A percentile compares a stretch with the other conserved stretches of the same genome.
These are phyloP conservation scores for Fusarium sp. DNA, from an alignment of 2,329 filamentous ascomycete genomes.

Conservation along the genomic window DNA sequence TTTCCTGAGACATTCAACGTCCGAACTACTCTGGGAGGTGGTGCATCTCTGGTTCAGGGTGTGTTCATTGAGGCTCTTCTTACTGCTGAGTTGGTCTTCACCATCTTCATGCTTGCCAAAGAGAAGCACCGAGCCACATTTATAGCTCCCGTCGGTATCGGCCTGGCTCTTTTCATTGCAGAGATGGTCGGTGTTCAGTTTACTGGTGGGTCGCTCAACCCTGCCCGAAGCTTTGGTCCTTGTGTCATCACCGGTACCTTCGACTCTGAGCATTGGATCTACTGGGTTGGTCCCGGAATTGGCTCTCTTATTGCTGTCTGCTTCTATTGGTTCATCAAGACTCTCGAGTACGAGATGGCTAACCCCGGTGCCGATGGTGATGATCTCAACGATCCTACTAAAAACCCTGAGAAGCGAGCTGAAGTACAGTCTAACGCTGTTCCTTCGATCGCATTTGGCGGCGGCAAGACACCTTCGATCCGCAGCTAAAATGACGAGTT, in stretches of 20 bases:
- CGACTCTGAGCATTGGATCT: slow-evolving; percentile 58
- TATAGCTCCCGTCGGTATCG: slow-evolving; percentile 59
- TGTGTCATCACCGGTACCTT: slow-evolving; percentile 55
- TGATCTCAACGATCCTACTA: slow-evolving; percentile 53
- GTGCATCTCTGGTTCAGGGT: slow-evolving; percentile 55
- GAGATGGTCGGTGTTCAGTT: slow-evolving; percentile 58
- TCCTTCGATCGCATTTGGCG: slow-evolving; percentile 27
- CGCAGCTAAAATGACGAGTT: slow-evolving; percentile 20
- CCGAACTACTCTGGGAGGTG: slow-evolving; percentile 51
- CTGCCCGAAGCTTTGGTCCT: slow-evolving; percentile 57
- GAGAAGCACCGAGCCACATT: slow-evolving; percentile 60
- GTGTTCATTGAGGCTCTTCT: slow-evolving; percentile 60
- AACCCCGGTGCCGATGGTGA: slow-evolving; percentile 59
- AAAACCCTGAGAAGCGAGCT: slow-evolving; percentile 53
- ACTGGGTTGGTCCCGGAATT: slow-evolving; percentile 50
- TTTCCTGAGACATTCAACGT: slow-evolving; percentile 56
- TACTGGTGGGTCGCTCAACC: slow-evolving; percentile 59
- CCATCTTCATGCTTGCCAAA: slow-evolving; percentile 62
- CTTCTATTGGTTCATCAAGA: slow-evolving; percentile 54
- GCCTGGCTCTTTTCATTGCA: slow-evolving; percentile 56
- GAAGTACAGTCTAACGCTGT: slow-evolving; percentile 34
- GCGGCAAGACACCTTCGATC: slow-evolving; percentile 36
- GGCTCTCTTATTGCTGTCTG: slow-evolving; percentile 48
- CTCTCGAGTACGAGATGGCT: slow-evolving; percentile 55
- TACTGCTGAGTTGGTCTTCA: slow-evolving; percentile 58